Evolutionary conservation across 2,329 filamentous ascomycete genomes (phyloP), one percentile per base, ranked within the genome.

Genomic region (Aspergillus awamori): DNA sequence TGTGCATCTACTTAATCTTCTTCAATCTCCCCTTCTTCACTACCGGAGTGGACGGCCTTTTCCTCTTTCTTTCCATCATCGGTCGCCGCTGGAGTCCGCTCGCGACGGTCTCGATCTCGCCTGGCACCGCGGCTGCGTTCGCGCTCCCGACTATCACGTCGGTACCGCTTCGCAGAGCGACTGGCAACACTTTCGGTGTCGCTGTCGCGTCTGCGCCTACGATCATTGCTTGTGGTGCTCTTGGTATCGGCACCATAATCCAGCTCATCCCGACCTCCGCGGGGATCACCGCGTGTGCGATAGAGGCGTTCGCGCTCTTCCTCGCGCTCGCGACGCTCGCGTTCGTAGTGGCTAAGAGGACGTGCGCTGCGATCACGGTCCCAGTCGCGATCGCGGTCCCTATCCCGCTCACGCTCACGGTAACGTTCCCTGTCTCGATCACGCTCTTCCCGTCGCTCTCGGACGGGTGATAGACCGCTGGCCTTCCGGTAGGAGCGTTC

Each of bases 21-120:
- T 78, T 97, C 95, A 70, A 99, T 98, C 81, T 99, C 95, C 56
- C 95, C 95, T 78, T 99, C 95, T 79, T 99, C 95, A 72, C 93
- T 97, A 57, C 95, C 95, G 61, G 91, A 94, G 71, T 91, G 89
- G 59, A 93, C 82, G 5, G 78, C 77, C 65, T 79, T 80, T 54
- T 82, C 82, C 63, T 82, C 80, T 70, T 72, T 69, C 64, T 72
- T 76, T 28, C 57, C 64, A 36, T 74, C 73, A 11, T 73, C 70
- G 5, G 33, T 36, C 54, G 45, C 74, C 49, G 76, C 73, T 53
- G 71, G 72, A 51, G 74, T 74, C 49, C 68, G 72, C 55, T 73
- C 70, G 47, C 69, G 69, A 53, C 70, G 89, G 82, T 81, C 85
- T 81, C 77, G 82, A 83, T 68, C 84, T 70, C 77, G 86, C 82